These are phyloP conservation scores for Colletotrichum aenigma DNA, from an alignment of 2,329 filamentous ascomycete species.

Conservation along the genomic window DNA sequence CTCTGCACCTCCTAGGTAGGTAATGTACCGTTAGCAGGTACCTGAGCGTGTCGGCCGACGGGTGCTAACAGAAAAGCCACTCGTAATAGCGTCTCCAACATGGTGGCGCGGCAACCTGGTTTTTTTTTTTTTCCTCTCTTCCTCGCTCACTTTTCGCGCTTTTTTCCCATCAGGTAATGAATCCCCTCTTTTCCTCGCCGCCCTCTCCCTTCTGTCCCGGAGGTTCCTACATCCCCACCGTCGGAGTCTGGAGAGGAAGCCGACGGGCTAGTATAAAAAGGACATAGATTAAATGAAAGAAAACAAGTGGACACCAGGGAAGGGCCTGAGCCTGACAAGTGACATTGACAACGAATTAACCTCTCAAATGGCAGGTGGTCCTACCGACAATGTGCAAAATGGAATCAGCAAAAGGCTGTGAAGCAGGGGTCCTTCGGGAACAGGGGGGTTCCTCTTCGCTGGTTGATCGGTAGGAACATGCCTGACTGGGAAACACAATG, in stretches of 20 bases:
- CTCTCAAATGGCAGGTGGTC: not conserved
- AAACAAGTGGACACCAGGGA: not conserved
- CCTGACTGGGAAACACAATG: not conserved
- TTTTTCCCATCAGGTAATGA: not conserved
- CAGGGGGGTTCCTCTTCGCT: not conserved
- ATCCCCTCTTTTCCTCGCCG: not conserved
- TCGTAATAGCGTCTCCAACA: conserved; percentile 9
- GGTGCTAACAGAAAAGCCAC: conserved; percentile 11
- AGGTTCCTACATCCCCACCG: not conserved
- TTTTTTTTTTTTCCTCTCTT: not conserved
- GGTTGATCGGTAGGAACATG: not conserved
- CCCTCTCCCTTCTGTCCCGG: not conserved
- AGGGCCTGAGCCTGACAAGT: not conserved
- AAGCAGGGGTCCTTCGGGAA: not conserved
- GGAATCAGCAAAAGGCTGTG: not conserved
- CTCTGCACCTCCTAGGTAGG: not conserved
- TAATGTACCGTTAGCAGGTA: not conserved
- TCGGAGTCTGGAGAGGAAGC: not conserved
- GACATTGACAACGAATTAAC: not conserved
- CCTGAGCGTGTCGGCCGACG: conserved; percentile 1
- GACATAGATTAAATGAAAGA: not conserved
- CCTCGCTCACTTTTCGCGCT: not conserved
- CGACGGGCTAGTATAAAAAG: not conserved
- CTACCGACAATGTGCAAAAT: not conserved
- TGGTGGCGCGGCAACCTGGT: conserved; percentile 3